These are phyloP conservation scores for Fraxinus latifolia DNA, from an alignment of 305 asterid species.

Conservation along the genomic window DNA sequence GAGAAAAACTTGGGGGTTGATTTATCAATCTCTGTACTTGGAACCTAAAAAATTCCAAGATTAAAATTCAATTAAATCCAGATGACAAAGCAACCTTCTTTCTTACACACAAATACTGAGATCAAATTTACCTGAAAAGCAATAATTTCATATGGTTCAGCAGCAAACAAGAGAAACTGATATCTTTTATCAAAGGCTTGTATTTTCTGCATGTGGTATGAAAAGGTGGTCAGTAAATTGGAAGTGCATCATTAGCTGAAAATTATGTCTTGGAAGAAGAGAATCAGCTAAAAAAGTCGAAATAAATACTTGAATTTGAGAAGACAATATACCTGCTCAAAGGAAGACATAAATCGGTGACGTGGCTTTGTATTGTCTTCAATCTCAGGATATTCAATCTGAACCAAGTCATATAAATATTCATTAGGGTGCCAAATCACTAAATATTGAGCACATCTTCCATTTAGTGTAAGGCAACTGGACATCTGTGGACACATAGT, in stretches of 20 bases:
- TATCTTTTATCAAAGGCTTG: slow-evolving; percentile 79
- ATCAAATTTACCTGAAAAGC: slow-evolving; percentile 63
- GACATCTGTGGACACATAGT: not conserved
- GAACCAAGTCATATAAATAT: slow-evolving; percentile 25
- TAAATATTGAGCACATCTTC: slow-evolving; percentile 2
- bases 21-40: slow-evolving; percentile 91
- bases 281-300: slow-evolving; percentile 4
- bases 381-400: slow-evolving; percentile 90
- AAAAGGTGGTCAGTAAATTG: not conserved
- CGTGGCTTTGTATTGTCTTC: slow-evolving; percentile 95
- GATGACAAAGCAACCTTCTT: not conserved
- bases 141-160: slow-evolving; percentile 91
- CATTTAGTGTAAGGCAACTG: not conserved
- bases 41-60: slow-evolving; percentile 52
- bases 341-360: slow-evolving; percentile 96
- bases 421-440: not conserved
- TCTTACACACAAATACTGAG: not conserved
- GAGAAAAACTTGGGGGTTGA: slow-evolving; percentile 97
- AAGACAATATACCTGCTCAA: slow-evolving; percentile 66
- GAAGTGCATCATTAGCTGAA: not conserved
- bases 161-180: slow-evolving; percentile 88
- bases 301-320: not conserved
- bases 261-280: slow-evolving; percentile 2
- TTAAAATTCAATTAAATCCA: not conserved
- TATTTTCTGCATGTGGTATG: slow-evolving; percentile 51